These are phyloP conservation scores for Nepenthes gracilis DNA, from an alignment of 148 eudicot species.

Conservation along the genomic window DNA sequence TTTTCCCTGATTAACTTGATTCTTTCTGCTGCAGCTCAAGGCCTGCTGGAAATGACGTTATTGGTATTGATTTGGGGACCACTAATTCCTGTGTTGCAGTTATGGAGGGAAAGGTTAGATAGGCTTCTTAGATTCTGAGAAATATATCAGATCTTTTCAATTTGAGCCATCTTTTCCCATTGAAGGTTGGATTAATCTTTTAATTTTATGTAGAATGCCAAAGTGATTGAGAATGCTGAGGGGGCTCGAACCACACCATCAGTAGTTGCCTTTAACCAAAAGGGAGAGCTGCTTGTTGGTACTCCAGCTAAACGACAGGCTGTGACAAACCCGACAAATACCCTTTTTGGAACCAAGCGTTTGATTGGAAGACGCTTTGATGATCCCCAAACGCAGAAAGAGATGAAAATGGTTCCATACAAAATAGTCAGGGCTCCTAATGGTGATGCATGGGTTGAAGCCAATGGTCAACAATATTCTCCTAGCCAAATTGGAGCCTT, in stretches of 20 bases:
- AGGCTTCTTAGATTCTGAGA: neutral
- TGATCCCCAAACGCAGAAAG: slow-evolving; percentile 85
- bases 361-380: slow-evolving; percentile 84
- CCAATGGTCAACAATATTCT: slow-evolving; percentile 85
- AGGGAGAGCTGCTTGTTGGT: slow-evolving; percentile 86
- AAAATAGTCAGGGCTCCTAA: slow-evolving; percentile 80
- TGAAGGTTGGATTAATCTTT: neutral
- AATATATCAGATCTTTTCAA: too few relatives aligned
- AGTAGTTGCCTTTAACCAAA: slow-evolving; percentile 67
- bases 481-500: slow-evolving; percentile 95
- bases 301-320: slow-evolving; percentile 95
- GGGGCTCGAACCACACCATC: slow-evolving; percentile 99
- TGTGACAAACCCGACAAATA: slow-evolving; percentile 81
- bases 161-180: neutral
- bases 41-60: slow-evolving; percentile 82
- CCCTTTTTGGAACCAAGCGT: slow-evolving; percentile 80
- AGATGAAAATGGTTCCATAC: slow-evolving; percentile 92
- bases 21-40: slow-evolving; percentile 34
- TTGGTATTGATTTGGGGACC: slow-evolving; percentile 95
- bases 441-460: slow-evolving; percentile 99
- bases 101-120: slow-evolving; percentile 91
- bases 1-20: neutral
- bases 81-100: slow-evolving; percentile 91
- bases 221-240: slow-evolving; percentile 91
- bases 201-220: slow-evolving; percentile 38